Conservation (phyloP, 148 eudicot genomes). For the Camellia granthamiana region DNA sequence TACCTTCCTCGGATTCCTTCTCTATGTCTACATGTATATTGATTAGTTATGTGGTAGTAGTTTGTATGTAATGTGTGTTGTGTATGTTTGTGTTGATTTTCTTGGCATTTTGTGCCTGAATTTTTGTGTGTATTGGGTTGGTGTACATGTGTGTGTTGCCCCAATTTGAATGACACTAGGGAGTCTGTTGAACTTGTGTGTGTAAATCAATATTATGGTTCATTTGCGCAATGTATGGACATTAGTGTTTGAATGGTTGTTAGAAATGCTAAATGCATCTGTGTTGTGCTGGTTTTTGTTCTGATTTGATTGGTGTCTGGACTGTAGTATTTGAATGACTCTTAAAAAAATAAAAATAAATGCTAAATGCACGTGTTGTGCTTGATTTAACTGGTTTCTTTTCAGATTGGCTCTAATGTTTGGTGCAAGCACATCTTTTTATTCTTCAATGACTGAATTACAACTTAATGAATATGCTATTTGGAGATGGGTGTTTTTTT, state of each 20-base stretch:
- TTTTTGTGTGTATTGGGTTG: neutral
- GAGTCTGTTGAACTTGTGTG: neutral
- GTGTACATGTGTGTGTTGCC: neutral
- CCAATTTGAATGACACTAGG: slow-evolving; percentile 4
- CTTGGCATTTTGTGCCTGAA: neutral
- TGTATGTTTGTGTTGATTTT: neutral
- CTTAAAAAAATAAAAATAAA: no score
- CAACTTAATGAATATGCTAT: no score
- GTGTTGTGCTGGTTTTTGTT: neutral
- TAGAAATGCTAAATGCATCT: neutral
- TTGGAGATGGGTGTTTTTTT: no score
- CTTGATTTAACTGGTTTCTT: no score
- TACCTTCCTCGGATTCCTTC: neutral
- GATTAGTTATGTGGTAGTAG: slow-evolving; percentile 1
- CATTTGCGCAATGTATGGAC: slow-evolving; percentile 8
- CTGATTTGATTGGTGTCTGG: neutral
- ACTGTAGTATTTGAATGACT: no score
- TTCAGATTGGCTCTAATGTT: no score
- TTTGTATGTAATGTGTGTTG: neutral
- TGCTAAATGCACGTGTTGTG: no score
- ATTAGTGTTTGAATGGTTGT: neutral
- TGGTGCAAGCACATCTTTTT: no score
- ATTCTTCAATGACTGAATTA: no score
- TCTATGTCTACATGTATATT: neutral
- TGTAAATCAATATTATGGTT: neutral